Conservation (phyloP, 768 basidiomycete species). For the Tylopilus subfusipes region DNA sequence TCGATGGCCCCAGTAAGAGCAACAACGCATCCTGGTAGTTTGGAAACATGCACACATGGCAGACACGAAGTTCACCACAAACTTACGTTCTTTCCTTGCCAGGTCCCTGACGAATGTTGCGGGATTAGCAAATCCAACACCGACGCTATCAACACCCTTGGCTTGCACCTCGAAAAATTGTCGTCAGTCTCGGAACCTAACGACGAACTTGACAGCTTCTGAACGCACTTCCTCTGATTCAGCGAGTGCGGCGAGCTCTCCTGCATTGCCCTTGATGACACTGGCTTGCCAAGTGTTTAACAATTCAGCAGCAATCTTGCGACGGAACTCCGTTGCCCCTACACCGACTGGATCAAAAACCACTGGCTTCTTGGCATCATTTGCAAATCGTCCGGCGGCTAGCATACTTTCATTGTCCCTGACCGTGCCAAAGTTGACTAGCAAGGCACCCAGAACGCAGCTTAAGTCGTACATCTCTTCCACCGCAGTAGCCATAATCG, state of each 20-base stretch:
- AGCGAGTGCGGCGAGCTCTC: constrained; percentile 76
- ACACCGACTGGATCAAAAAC: constrained; percentile 92
- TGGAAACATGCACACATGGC: neutral
- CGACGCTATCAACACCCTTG: constrained; percentile 85
- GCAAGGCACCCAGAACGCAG: constrained; percentile 58
- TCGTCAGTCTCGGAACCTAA: neutral
- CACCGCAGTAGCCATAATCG: constrained; percentile 88
- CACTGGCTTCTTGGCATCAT: constrained; percentile 66
- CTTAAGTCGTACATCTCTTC: constrained; percentile 81
- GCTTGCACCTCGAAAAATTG: constrained; percentile 50
- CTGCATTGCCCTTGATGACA: constrained; percentile 93
- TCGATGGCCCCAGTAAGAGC: constrained; percentile 79
- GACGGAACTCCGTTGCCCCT: constrained; percentile 75
- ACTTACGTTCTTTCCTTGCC: constrained; percentile 72
- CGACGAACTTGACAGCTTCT: neutral
- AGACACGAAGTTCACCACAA: neutral
- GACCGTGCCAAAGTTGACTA: constrained; percentile 88
- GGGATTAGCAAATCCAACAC: constrained; percentile 74
- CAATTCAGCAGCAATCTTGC: constrained; percentile 54
- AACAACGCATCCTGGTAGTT: constrained; percentile 63
- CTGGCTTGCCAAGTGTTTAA: constrained; percentile 78
- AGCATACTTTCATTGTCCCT: constrained; percentile 70
- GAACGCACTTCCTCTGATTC: constrained; percentile 66
- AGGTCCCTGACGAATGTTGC: constrained; percentile 62
- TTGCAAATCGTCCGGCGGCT: constrained; percentile 67